phyloP scores from a whole-genome alignment of 305 asterid genomes.

The Petunia hybrid region DNA sequence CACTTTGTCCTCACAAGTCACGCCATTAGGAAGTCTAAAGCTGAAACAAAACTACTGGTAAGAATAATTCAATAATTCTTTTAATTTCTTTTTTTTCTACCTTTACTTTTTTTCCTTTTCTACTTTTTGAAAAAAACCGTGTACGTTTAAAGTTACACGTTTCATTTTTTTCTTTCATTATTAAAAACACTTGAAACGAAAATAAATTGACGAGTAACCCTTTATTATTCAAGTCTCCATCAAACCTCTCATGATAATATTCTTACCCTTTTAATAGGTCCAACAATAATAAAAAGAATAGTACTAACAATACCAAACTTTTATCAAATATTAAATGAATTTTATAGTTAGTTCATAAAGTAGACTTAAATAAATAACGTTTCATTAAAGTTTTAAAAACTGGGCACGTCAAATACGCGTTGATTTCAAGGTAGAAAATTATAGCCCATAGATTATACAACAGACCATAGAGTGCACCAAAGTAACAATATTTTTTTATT shows the following conservation, averaged over 20 bases:
- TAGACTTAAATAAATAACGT: not conserved
- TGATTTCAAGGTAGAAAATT: constrained; percentile 4
- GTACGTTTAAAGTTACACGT: no score
- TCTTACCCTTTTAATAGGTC: not conserved
- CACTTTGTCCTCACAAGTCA: not conserved
- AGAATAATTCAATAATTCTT: not conserved
- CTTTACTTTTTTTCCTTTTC: not conserved
- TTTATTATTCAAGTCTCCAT: constrained; percentile 1
- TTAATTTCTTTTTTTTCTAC: not conserved
- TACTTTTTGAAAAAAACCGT: no score
- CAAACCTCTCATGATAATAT: not conserved
- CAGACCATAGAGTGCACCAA: not conserved
- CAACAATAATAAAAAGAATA: not conserved
- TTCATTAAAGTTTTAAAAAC: not conserved
- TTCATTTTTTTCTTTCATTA: no score
- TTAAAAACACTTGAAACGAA: no score
- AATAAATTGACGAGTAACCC: no score
- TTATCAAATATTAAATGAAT: not conserved
- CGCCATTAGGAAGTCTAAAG: not conserved
- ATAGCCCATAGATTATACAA: constrained; percentile 7
- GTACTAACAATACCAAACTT: not conserved
- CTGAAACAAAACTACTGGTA: not conserved
- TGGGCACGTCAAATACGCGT: constrained; percentile 32
- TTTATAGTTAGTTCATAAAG: not conserved
- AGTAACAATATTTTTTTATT: not conserved